Percentiles rank a stretch among this genome's conserved stretches.
Conservation (phyloP, 495 filamentous ascomycete species). For the Xylaria acuta region DNA sequence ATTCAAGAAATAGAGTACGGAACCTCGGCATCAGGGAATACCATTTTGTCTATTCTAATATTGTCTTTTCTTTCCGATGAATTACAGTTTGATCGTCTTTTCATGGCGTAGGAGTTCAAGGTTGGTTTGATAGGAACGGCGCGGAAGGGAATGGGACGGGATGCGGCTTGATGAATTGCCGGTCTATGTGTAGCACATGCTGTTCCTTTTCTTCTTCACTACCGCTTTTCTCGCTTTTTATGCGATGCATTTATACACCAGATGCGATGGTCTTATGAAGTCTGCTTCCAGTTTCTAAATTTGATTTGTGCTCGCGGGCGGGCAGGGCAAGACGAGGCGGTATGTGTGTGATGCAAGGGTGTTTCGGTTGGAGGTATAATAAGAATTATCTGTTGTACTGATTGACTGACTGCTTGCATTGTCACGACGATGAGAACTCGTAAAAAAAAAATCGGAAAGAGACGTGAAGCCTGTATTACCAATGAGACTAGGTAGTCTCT, state of each 20-base stretch:
- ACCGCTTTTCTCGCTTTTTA: not conserved
- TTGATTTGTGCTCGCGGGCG: not conserved
- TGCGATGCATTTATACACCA: not conserved
- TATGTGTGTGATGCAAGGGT: not conserved
- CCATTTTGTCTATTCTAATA: not conserved
- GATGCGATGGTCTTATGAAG: not conserved
- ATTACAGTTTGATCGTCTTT: not conserved
- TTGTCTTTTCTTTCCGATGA: not conserved
- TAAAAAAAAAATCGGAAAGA: not conserved
- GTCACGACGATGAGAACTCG: not conserved
- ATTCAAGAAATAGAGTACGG: not conserved
- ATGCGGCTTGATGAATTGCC: not conserved
- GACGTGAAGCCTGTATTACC: not conserved
- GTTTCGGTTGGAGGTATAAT: not conserved
- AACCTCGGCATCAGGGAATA: not conserved
- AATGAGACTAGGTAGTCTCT: not conserved
- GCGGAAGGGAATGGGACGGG: not conserved
- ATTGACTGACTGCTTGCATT: not conserved
- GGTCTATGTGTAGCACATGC: not conserved
- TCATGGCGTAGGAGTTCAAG: constrained; percentile 7
- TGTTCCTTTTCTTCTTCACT: not conserved
- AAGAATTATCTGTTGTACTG: not conserved
- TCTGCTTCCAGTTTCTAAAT: not conserved
- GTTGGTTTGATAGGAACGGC: not conserved
- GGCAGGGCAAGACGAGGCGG: not conserved